Conservation (phyloP, 176 grass and related monocot genomes). For the Panicum miliaceum region DNA sequence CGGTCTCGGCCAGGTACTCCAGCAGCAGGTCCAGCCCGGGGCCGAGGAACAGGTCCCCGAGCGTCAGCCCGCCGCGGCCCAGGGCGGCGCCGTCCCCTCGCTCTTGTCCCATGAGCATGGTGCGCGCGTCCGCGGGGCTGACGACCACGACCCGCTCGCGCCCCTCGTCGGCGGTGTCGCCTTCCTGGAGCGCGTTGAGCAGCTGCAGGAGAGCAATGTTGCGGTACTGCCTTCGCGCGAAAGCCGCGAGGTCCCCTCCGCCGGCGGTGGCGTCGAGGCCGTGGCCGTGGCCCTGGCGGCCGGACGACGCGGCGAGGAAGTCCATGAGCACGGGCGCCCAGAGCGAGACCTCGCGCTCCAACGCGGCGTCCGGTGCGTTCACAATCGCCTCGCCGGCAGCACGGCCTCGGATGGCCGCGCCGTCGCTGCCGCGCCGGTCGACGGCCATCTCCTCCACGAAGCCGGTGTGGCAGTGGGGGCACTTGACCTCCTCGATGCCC, state of each 20-base stretch:
- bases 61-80: constrained; percentile 52
- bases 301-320: constrained; percentile 59
- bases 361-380: not conserved
- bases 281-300: constrained; percentile 37
- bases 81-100: not conserved
- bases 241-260: constrained; percentile 31
- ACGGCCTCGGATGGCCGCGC: not conserved
- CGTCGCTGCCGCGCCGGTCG: constrained; percentile 5
- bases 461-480: constrained; percentile 78
- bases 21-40: constrained; percentile 75
- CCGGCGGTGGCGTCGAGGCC: constrained; percentile 16
- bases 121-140: constrained; percentile 42
- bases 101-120: constrained; percentile 45
- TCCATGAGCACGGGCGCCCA: constrained; percentile 70
- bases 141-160: constrained; percentile 48
- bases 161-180: constrained; percentile 35
- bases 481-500: constrained; percentile 64
- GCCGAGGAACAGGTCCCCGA: constrained; percentile 70
- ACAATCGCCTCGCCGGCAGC: not conserved
- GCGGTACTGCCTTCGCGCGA: constrained; percentile 54
- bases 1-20: constrained; percentile 73
- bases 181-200: constrained; percentile 59
- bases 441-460: constrained; percentile 80
- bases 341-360: constrained; percentile 37
- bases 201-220: constrained; percentile 58